Evolutionary conservation across 2,329 filamentous ascomycete genomes (phyloP), one percentile per base, ranked within the genome.

Genomic region (Calonectria hongkongensis): DNA sequence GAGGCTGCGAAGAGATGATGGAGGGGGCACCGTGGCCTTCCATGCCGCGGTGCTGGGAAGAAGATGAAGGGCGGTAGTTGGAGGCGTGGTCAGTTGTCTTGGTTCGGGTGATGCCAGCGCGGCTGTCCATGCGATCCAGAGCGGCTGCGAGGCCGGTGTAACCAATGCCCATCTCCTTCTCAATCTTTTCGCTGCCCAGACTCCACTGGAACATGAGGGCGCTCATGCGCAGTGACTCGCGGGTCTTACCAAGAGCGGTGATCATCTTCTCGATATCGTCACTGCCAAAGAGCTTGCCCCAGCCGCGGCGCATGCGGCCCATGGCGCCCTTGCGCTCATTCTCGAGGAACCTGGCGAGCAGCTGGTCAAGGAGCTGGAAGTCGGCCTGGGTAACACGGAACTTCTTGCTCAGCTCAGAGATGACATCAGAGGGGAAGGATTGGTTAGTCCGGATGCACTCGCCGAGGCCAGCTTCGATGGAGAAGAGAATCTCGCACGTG

Each of bases 91-190:
- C 75, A 12, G 76, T 72, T 0, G 73, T 70, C 73, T 77, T 78
- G 39, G 76, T 66, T 30, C 76, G 68, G 3, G 76, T 60, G 12
- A 79, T 54, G 28, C 75, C 78, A 41, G 77, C 73, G 9, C 79
- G 78, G 10, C 76, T 75, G 15, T 83, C 82, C 56, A 81, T 79
- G 43, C 79, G 80, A 54, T 92, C 90, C 13, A 94, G 86, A 3
- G 92, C 92, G 12, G 92, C 92, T 1, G 90, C 89, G 9, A 94
- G 86, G 5, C 91, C 91, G 1, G 91, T 92, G 79, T 93, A 94
- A 51, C 92, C 92, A 56, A 93, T 92, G 21, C 91, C 91, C 50
- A 90, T 87, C 15, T 90, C 88, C 18, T 88, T 88, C 75, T 93
- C 91, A 18, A 89, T 88, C 79, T 88, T 90, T 25, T 87, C 86